A percentile compares a stretch with the other conserved stretches of the same genome.
phyloP scores from a whole-genome alignment of 2,329 filamentous ascomycete genomes.

The Boeremia lycopersici region DNA sequence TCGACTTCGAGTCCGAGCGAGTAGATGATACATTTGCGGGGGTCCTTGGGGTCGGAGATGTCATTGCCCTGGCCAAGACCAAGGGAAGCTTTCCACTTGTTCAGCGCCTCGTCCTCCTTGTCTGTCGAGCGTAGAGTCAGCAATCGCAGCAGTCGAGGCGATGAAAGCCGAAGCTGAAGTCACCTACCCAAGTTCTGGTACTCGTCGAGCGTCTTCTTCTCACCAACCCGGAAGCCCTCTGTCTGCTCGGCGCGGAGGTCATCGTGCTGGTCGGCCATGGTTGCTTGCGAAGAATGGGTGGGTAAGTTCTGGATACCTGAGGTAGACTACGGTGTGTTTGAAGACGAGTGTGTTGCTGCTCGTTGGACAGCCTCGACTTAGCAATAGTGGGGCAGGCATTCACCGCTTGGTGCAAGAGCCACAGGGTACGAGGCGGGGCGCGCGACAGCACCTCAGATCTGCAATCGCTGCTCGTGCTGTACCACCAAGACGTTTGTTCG shows the following conservation, averaged over 20 bases:
- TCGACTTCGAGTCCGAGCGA: slow-evolving; percentile 85
- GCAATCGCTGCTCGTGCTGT: not conserved
- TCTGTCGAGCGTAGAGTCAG: slow-evolving; percentile 51
- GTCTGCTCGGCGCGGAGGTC: slow-evolving; percentile 87
- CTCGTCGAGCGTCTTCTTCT: slow-evolving; percentile 97
- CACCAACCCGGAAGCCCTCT: slow-evolving; percentile 95
- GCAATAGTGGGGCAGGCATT: not conserved
- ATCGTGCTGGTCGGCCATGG: slow-evolving; percentile 62
- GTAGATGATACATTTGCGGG: slow-evolving; percentile 90
- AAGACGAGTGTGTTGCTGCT: not conserved
- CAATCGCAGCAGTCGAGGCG: slow-evolving; percentile 1
- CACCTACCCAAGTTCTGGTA: slow-evolving; percentile 89
- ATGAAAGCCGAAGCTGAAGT: not conserved
- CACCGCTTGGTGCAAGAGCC: not conserved
- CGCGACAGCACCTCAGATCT: slow-evolving; percentile 5
- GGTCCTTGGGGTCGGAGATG: slow-evolving; percentile 68
- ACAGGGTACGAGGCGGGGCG: slow-evolving; percentile 19
- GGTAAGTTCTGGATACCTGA: not conserved
- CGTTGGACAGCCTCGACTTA: not conserved
- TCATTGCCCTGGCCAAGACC: slow-evolving; percentile 71
- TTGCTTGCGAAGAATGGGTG: slow-evolving; percentile 16
- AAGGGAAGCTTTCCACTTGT: slow-evolving; percentile 96
- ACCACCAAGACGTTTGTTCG: not conserved
- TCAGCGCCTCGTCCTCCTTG: slow-evolving; percentile 85
- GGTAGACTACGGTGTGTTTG: slow-evolving; percentile 14